Percentiles rank a stretch among this genome's conserved stretches.
These are phyloP conservation scores for Aspergillus biplanus DNA, from an alignment of 495 filamentous ascomycete genomes.

Conservation along the genomic window DNA sequence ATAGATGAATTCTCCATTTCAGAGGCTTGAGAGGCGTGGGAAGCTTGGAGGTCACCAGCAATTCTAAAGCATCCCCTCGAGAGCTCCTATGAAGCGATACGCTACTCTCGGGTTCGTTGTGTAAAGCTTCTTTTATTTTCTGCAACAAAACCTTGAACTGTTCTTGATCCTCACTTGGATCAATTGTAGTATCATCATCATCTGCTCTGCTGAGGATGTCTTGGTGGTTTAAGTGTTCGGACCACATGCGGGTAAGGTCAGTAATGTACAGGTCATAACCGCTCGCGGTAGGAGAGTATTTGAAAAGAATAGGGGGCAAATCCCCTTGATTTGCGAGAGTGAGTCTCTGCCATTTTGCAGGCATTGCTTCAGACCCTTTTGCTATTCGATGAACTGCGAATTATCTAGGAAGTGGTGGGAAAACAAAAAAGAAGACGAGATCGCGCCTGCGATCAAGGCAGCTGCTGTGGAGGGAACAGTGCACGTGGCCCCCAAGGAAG, in stretches of 20 bases:
- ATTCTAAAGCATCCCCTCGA: slow-evolving; percentile 45
- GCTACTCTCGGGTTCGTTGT: slow-evolving; percentile 41
- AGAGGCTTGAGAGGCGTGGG: slow-evolving; percentile 71
- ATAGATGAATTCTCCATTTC: slow-evolving; percentile 67
- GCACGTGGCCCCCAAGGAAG: slow-evolving; percentile 27
- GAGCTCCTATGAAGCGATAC: slow-evolving; percentile 33
- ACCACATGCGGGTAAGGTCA: slow-evolving; percentile 87
- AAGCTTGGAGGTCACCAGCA: slow-evolving; percentile 63
- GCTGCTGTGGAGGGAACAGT: slow-evolving; percentile 16
- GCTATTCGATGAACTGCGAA: neutral
- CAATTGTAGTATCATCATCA: slow-evolving; percentile 74
- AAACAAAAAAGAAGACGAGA: neutral
- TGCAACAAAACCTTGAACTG: slow-evolving; percentile 74
- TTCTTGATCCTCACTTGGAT: slow-evolving; percentile 74
- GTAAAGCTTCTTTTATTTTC: slow-evolving; percentile 69
- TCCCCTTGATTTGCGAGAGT: slow-evolving; percentile 21
- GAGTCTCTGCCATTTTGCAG: slow-evolving; percentile 44
- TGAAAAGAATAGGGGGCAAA: slow-evolving; percentile 58
- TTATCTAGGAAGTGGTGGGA: neutral
- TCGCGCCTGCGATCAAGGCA: neutral
- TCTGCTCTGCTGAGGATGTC: slow-evolving; percentile 69
- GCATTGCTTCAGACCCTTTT: slow-evolving; percentile 34
- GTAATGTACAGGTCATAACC: slow-evolving; percentile 79
- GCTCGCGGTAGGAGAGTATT: slow-evolving; percentile 48
- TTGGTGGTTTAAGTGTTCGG: slow-evolving; percentile 64